Evolutionary conservation across 2,329 filamentous ascomycete species (phyloP), one percentile per base, ranked within the genome.

Genomic region (Aspergillus sp.): DNA sequence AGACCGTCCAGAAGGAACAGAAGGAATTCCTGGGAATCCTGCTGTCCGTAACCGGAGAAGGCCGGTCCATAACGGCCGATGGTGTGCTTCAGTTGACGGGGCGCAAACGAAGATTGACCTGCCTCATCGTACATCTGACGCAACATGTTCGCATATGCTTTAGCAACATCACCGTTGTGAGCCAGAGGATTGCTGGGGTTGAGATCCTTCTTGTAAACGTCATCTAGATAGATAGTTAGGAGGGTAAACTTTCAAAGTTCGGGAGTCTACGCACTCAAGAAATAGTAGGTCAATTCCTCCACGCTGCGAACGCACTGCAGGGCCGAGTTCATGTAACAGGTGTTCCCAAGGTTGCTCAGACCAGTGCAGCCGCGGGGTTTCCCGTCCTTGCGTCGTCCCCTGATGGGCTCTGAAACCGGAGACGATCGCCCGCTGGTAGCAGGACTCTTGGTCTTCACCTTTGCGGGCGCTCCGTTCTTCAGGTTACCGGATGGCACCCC

Each of bases 301-400:
- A 97, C 92, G 68, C 91, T 96, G 54, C 94, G 88, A 55, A 99
- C 87, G 74, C 95, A 99, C 74, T 99, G 95, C 57, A 98, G 82
- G 9, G 95, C 95, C 21, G 94, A 97, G 76, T 98, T 98, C 93
- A 98, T 97, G 79, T 99, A 99, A 78, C 95, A 99, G 0, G 95
- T 98, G 71, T 99, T 99, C 52, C 95, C 95, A 13, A 99, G 80
- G 71, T 99, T 99, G 65, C 86, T 87, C 55, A 99, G 80, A 36
- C 95, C 95, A 45, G 93, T 90, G 43, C 89, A 89, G 32, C 95
- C 95, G 36, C 87, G 78, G 12, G 87, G 86, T 63, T 88, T 87
- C 9, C 90, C 90, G 41, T 87, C 85, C 67, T 87, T 88, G 62
- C 89, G 86, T 45, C 69, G 67, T 47, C 91, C 91, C 66, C 92